A percentile compares a stretch with the other conserved stretches of the same genome.
Conservation (phyloP, 2,329 filamentous ascomycete genomes). For the Juglanconis sp. region DNA sequence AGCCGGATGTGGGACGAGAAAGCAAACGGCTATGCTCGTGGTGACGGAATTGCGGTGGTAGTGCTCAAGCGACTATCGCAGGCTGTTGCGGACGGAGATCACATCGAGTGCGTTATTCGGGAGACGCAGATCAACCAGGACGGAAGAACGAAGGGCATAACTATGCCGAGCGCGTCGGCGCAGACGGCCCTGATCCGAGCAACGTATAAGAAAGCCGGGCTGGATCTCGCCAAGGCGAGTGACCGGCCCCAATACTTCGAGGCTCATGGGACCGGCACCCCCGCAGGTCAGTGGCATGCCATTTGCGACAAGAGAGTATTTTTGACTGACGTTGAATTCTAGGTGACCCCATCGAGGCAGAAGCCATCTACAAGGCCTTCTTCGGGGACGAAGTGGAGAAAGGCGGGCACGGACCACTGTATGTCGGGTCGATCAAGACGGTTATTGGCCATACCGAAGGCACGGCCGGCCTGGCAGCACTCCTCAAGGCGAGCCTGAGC, state of each 20-base stretch:
- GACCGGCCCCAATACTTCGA: slow-evolving; percentile 38
- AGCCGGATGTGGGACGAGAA: slow-evolving; percentile 41
- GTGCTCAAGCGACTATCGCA: slow-evolving; percentile 43
- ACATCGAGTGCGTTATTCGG: slow-evolving; percentile 39
- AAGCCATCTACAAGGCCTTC: slow-evolving; percentile 31
- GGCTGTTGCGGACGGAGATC: slow-evolving; percentile 43
- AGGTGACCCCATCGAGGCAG: slow-evolving; percentile 30
- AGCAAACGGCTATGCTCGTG: slow-evolving; percentile 50
- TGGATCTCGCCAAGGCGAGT: slow-evolving; percentile 25
- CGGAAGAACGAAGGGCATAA: slow-evolving; percentile 40
- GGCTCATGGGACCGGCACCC: slow-evolving; percentile 32
- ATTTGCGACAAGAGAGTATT: too few species aligned
- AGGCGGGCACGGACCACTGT: slow-evolving; percentile 11
- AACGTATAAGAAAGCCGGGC: slow-evolving; percentile 37
- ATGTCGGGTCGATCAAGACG: slow-evolving; percentile 32
- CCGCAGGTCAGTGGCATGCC: too few species aligned
- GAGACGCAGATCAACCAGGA: slow-evolving; percentile 40
- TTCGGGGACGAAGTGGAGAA: slow-evolving; percentile 12
- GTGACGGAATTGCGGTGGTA: slow-evolving; percentile 46
- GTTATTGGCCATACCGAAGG: slow-evolving; percentile 27
- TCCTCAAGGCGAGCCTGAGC: slow-evolving; percentile 26
- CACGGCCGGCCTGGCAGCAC: slow-evolving; percentile 24
- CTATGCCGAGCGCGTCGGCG: slow-evolving; percentile 40
- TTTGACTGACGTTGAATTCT: too few species aligned
- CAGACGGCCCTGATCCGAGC: slow-evolving; percentile 37